Percentiles rank a stretch among this genome's conserved stretches.
phyloP scores from a whole-genome alignment of 139 green algal genomes.

The Chlorella sorokiniana region DNA sequence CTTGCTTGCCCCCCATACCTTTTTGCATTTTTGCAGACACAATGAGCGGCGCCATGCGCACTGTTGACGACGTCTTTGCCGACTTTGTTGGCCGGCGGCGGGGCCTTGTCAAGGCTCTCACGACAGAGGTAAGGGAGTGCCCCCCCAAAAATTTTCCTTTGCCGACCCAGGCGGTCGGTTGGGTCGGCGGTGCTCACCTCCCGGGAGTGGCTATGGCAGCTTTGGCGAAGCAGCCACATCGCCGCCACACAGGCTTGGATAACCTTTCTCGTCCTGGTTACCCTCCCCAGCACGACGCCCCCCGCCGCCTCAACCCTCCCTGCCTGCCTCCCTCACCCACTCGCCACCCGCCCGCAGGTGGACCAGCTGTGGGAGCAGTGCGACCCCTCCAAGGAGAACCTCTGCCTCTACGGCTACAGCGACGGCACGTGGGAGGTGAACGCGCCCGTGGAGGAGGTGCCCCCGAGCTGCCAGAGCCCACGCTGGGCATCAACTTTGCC shows the following conservation, averaged over 20 bases:
- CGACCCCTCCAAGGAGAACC: slow-evolving; percentile 92
- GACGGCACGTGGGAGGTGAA: slow-evolving; percentile 89
- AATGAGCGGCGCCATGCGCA: slow-evolving; percentile 19
- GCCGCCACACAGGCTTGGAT: too few relatives aligned
- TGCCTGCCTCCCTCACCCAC: background rate
- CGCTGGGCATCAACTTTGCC: slow-evolving; percentile 97
- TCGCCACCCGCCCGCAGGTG: slow-evolving; percentile 15
- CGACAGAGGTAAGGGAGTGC: slow-evolving; percentile 7
- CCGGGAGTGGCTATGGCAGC: too few relatives aligned
- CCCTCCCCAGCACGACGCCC: background rate
- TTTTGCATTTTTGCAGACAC: too few relatives aligned
- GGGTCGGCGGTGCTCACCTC: too few relatives aligned
- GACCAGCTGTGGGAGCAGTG: slow-evolving; percentile 73
- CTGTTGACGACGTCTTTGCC: slow-evolving; percentile 33
- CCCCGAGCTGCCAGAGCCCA: slow-evolving; percentile 97
- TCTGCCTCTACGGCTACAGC: slow-evolving; percentile 93
- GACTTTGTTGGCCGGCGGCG: slow-evolving; percentile 33
- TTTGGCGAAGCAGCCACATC: too few relatives aligned
- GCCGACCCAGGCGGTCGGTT: too few relatives aligned
- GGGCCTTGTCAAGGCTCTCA: slow-evolving; percentile 39
- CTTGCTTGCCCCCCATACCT: too few relatives aligned
- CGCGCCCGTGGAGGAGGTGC: slow-evolving; percentile 92
- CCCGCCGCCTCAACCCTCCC: background rate
- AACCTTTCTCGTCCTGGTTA: too few relatives aligned
- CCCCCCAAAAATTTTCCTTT: background rate